phyloP scores from a whole-genome alignment of 1,284 basidiomycete species.

The Bondarzewia mesenterica region DNA sequence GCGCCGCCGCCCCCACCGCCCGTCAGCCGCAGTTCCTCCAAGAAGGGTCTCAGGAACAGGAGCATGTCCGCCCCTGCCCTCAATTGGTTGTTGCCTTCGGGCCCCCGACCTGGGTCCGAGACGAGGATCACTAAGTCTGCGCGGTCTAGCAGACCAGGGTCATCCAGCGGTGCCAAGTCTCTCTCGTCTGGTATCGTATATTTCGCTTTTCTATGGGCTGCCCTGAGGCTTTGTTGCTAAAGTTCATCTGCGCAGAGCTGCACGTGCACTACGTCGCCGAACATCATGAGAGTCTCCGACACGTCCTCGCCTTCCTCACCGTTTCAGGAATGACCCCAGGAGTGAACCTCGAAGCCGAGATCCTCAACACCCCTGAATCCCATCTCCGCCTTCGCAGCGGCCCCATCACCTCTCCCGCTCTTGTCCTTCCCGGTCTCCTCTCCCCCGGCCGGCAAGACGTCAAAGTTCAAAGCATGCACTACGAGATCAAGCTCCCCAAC shows the following conservation, averaged over 20 bases:
- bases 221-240: neutral
- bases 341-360: slow-evolving; percentile 52
- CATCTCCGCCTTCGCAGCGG: slow-evolving; percentile 55
- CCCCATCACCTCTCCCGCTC: slow-evolving; percentile 42
- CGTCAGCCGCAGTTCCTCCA: slow-evolving; percentile 17
- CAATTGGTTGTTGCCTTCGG: slow-evolving; percentile 46
- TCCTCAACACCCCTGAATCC: slow-evolving; percentile 40
- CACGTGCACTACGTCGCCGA: slow-evolving; percentile 73
- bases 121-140: slow-evolving; percentile 10
- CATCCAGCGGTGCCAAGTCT: slow-evolving; percentile 18
- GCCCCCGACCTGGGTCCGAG: slow-evolving; percentile 17
- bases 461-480: slow-evolving; percentile 23
- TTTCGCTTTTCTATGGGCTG: neutral
- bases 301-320: slow-evolving; percentile 62
- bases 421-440: slow-evolving; percentile 61
- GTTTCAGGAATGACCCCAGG: slow-evolving; percentile 38
- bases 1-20: slow-evolving; percentile 22
- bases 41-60: slow-evolving; percentile 36
- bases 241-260: slow-evolving; percentile 24
- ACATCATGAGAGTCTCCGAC: slow-evolving; percentile 74
- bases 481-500: slow-evolving; percentile 14
- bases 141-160: slow-evolving; percentile 19
- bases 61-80: slow-evolving; percentile 69
- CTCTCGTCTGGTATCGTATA: neutral
- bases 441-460: slow-evolving; percentile 54